Conservation (phyloP, 1,284 basidiomycete species). For the Tilletia horrida region DNA sequence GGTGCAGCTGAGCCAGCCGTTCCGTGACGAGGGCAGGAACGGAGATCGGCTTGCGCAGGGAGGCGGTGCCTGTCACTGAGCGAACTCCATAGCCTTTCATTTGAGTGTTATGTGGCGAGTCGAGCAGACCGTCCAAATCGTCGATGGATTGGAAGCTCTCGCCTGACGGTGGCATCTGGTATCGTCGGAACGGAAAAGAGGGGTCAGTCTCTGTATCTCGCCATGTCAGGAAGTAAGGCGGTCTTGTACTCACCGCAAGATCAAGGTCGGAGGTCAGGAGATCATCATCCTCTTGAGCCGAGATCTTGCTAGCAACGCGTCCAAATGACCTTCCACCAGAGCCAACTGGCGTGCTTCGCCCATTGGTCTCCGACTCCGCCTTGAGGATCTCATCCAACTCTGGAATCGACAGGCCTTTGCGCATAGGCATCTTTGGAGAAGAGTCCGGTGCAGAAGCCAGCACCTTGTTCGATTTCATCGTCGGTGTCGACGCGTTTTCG, state of each 20-base stretch:
- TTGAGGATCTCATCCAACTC: conserved; percentile 6
- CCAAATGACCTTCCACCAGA: too few relatives aligned
- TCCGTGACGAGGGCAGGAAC: conserved; percentile 10
- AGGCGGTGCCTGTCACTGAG: conserved; percentile 7
- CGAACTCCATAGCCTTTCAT: not conserved
- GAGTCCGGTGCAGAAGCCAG: too few relatives aligned
- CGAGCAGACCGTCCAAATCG: conserved; percentile 9
- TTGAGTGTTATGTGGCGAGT: not conserved
- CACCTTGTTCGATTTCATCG: too few relatives aligned
- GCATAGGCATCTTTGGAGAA: not conserved
- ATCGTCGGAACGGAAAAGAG: not conserved
- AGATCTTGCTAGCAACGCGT: not conserved
- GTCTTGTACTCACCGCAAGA: conserved; percentile 9
- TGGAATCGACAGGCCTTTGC: not conserved
- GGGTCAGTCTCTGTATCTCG: not conserved
- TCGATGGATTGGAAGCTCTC: conserved; percentile 15
- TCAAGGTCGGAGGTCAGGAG: conserved; percentile 10
- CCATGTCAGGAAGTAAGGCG: not conserved
- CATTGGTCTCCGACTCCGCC: too few relatives aligned
- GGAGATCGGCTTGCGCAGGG: not conserved
- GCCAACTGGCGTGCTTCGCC: too few relatives aligned
- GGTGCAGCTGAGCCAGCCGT: not conserved
- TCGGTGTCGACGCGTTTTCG: too few relatives aligned
- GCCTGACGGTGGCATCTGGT: conserved; percentile 9
- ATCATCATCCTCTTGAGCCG: conserved; percentile 4